Evolutionary conservation across 164 flowering plant species (phyloP), one percentile per base, ranked within the genome.

Genomic region (Macadamia integrifolia): DNA sequence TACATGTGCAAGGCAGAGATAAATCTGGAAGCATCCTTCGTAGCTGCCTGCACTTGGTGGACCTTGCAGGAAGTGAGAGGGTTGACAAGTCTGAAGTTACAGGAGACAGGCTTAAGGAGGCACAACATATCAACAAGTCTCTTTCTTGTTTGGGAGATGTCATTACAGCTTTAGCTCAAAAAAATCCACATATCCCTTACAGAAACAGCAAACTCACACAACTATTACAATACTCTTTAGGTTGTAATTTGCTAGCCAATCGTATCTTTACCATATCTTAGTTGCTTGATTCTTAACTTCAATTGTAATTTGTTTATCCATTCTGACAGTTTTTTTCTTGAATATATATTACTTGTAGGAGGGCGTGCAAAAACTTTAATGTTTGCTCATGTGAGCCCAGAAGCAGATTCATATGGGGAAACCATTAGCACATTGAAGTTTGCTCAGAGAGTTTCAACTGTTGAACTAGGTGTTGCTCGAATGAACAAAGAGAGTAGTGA

Each of bases 341-440:
- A 60, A 48, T 64, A 71, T 64, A 71, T 63, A 65, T 57, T 49
- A n/a, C 40, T 32, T 76, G 49, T 65, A 93, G 97, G 97, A 63
- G 96, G 94, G 44, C 85, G 84, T 71, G 93, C 94, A 48, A 93
- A 93, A 75, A 89, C 90, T 6, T 78, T 93, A 71, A 88, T 91
- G 98, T 72, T 93, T 75, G 97, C 98, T 60, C 96, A 93, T 80
- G 87, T 93, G 69, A 91, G 88, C 62, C 97, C 97, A 30, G 97
- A 93, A 76, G 87, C 66, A 30, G 92, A 86, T 70, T 85, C 87
- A 30, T 86, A 80, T 73, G 79, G 80, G 32, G 91, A 93, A 80
- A 89, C 97, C 61, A 48, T 93, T 9, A 81, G 89, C 64, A 91
- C 96, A 30, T 69, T 91, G 76, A 89, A 86, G 78, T 93, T 89